Evolutionary conservation across 116 monocot species (phyloP), one percentile per base, ranked within the genome.

Genomic region (Iris pallida): DNA sequence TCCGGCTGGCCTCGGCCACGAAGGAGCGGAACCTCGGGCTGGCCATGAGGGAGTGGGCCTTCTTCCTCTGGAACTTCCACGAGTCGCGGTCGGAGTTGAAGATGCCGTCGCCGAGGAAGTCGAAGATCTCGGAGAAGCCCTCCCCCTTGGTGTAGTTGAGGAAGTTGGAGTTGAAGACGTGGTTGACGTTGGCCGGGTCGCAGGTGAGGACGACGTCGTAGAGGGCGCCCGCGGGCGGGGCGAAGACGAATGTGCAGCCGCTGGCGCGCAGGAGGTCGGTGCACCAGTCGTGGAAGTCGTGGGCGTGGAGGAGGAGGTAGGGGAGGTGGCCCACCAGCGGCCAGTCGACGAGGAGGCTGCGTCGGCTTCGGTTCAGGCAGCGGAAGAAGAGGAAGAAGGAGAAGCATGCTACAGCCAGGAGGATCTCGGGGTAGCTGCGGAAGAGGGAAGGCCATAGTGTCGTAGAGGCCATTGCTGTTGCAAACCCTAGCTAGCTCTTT

Each of bases 281-380:
- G 13, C 9, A 5, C 59, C 58, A 65, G 17, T 85, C 77, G 65
- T 75, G 84, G 16, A 88, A 30, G 30, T 30, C 30, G 30, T 30
- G 2, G 30, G 68, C 0, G 62, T 88, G 14, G 40, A 19, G 11
- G 61, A 71, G 7, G n/a, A 81, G 0, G 7, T 19, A 6, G 10
- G 84, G 84, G 45, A 84, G 67, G 75, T 79, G 79, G 61, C 88
- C 78, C 8, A 79, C 12, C 15, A 84, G 17, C 14, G 84, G 88
- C 80, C 80, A 88, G 78, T 66, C 69, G 8, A 69, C 53, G 5
- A 77, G 73, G 14, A 68, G 1, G 0, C 9, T 4, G 43, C 40
- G 14, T 15, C 54, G 30, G 64, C 43, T 6, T 16, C 66, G 20
- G 17, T 55, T 47, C 7, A 15, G 16, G 53, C 12, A 4, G 66